These are phyloP conservation scores for Auriscalpium microsporum DNA, from an alignment of 768 basidiomycete genomes.

Conservation along the genomic window DNA sequence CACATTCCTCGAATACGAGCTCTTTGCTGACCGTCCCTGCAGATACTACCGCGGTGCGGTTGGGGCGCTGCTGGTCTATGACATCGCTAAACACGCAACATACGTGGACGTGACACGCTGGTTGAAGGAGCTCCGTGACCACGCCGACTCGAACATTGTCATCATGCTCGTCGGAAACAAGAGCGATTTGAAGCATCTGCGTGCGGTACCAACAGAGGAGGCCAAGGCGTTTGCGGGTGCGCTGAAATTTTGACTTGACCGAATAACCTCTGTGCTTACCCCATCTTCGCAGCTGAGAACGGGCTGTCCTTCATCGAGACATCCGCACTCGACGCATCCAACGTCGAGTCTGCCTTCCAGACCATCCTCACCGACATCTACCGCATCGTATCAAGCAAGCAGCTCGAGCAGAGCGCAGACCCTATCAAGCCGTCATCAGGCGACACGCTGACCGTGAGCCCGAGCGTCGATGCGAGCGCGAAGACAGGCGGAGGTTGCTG, in stretches of 20 bases:
- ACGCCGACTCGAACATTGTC: conserved; percentile 87
- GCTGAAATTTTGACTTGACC: conserved; percentile 19
- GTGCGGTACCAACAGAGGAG: conserved; percentile 96
- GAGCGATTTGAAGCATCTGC: conserved; percentile 96
- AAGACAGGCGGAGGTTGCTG: conserved; percentile 59
- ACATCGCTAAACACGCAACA: conserved; percentile 89
- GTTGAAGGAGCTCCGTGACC: conserved; percentile 95
- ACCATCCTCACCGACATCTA: conserved; percentile 96
- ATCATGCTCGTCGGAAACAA: conserved; percentile 98
- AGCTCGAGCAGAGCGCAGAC: conserved; percentile 77
- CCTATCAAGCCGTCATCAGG: conserved; percentile 73
- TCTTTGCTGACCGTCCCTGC: not conserved
- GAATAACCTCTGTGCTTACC: not conserved
- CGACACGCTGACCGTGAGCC: conserved; percentile 78
- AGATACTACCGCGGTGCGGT: conserved; percentile 98
- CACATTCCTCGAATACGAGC: not conserved
- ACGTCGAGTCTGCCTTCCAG: conserved; percentile 97
- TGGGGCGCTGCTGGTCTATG: conserved; percentile 87
- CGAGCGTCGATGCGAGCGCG: conserved; percentile 56
- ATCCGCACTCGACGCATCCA: conserved; percentile 98
- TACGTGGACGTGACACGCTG: conserved; percentile 92
- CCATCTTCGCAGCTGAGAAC: conserved; percentile 63
- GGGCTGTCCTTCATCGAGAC: conserved; percentile 95
- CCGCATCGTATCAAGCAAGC: conserved; percentile 93
- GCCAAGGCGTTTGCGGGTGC: conserved; percentile 84